Evolutionary conservation across 2,329 filamentous ascomycete genomes (phyloP), one percentile per base, ranked within the genome.

Genomic region (Neopestalotiopsis rosae): DNA sequence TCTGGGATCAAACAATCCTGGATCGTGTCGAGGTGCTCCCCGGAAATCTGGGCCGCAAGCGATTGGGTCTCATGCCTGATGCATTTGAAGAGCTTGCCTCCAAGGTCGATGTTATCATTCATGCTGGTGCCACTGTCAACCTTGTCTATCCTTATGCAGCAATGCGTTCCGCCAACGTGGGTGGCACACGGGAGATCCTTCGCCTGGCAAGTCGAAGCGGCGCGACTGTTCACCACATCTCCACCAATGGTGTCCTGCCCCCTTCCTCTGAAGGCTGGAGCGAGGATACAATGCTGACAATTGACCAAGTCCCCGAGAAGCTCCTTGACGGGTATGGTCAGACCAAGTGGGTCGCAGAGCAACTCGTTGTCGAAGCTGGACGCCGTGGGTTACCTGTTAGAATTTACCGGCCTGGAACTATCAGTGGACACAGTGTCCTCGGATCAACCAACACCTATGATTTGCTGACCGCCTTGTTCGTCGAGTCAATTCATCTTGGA

Each of bases 81-180:
- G 84, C 82, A 0, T 95, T 94, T 73, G 86, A 90, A 30, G 85
- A 90, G 34, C 84, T 95, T 7, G 90, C 90, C 1, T 79, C 83
- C 12, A 87, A 89, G 6, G 85, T 93, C 1, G 85, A 95, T 70
- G 92, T 94, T 45, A 91, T 95, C 68, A 85, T 95, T 1, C 93
- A 95, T 76, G 91, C 92, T 45, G 93, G 90, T 32, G 93, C 93
- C 5, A 92, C 90, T 0, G 93, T 95, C 75, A 94, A 94, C 76
- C 83, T 95, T 63, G 92, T 95, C 0, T 95, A 95, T 72, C 92
- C 93, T 0, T 95, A 95, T 72, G 93, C 92, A 57, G 91, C 92
- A 0, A 83, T 95, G 72, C 87, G 92, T 66, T 88, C 87, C 65
- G 88, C 92, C 68, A 95, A 95, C 73, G 91, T 95, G 2, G 89